These are phyloP conservation scores for Penicillium desertorum DNA, from an alignment of 495 filamentous ascomycete genomes.

Conservation along the genomic window DNA sequence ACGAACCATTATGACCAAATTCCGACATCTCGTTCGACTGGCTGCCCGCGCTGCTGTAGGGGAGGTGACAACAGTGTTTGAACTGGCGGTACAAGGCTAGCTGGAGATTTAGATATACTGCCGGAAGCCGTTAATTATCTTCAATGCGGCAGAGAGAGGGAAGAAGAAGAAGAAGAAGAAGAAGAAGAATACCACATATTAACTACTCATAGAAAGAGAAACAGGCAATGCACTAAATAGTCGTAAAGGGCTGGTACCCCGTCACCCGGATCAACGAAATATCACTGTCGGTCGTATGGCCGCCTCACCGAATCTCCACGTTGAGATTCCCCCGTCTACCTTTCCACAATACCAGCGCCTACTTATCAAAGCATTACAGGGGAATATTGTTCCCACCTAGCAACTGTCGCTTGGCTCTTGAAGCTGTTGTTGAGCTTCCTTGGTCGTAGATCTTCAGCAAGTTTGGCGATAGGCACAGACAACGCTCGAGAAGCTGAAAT, in stretches of 20 bases:
- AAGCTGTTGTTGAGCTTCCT: background rate
- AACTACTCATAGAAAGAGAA: background rate
- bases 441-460: background rate
- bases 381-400: no score
- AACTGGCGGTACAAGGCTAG: background rate
- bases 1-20: background rate
- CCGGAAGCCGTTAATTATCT: background rate
- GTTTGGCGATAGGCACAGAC: background rate
- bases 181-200: background rate
- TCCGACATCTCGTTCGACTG: background rate
- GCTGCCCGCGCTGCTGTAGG: background rate
- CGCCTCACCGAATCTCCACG: background rate
- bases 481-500: background rate
- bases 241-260: background rate
- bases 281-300: background rate
- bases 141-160: background rate
- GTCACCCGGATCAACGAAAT: background rate
- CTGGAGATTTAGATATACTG: background rate
- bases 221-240: background rate
- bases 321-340: background rate
- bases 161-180: no score
- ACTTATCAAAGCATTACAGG: background rate
- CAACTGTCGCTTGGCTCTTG: background rate
- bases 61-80: background rate
- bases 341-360: background rate